Base-by-base conservation (phyloP, 371 early-diverging fungal genomes). In the Lichtheimia hyalospora region DNA sequence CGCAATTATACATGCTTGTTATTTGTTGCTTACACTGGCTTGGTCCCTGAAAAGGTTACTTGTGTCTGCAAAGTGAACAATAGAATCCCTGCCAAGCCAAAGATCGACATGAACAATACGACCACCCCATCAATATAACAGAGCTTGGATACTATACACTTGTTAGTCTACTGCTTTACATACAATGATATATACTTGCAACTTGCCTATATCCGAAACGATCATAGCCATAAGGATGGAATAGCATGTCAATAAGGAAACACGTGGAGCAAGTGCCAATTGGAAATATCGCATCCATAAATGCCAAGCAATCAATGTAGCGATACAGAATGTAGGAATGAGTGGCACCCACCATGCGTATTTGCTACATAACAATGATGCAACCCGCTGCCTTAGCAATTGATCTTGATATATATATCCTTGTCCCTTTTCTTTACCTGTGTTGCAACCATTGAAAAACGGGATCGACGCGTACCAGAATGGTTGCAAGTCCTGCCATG, bases 261-360 rank as follows among this genome's bases (percentile, higher is more conserved):
- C 48, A 13, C 70, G 69, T 20, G 54, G 61, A 5, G 28, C 24
- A 6, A 21, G 24, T 12, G 75, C 66, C n/a, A 79, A 16, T 39
- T 72, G 72, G 18, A 71, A 71, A 42, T 79, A 74, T 12, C 70
- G 68, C 20, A 67, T 52, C 79, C 79, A 79, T 20, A 79, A 59
- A 21, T 71, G 69, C 74, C 74, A 75, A 21, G 68, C 64, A 13
- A 62, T 44, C 4, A 70, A 41, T 0, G 61, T 28, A 18, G 69
- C 60, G 0, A 70, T 24, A 5, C 73, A 7, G n/a, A 63, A 50
- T 3, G 66, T 57, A 3, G 73, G 74, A 25, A 71, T 46, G 15
- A 79, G 48, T 5, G 70, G 60, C 8, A 70, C 54, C 74, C 72
- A 73, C 74, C 74, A 74, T 16, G 66, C 63, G 54, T 68, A 72